Conservation (phyloP, 371 early-diverging fungal genomes). For the Rhizopus delemar region DNA sequence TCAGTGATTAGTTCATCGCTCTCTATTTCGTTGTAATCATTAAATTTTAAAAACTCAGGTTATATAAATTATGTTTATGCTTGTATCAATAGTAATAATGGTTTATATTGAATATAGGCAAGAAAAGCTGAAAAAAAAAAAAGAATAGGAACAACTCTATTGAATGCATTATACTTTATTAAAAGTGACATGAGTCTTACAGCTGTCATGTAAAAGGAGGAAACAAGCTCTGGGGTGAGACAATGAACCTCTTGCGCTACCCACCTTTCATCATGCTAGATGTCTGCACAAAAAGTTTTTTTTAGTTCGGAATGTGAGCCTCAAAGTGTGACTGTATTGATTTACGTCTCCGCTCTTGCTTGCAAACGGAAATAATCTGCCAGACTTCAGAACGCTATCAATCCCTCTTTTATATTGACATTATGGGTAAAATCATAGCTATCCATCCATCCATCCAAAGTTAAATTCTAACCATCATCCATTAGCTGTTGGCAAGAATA, state of each 20-base stretch:
- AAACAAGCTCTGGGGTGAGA: too few relatives aligned
- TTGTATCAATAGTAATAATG: not conserved
- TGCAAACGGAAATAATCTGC: slow-evolving; percentile 8
- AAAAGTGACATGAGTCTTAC: not conserved
- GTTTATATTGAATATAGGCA: not conserved
- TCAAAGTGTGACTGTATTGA: too few relatives aligned
- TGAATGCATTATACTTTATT: too few relatives aligned
- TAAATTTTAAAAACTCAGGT: too few relatives aligned
- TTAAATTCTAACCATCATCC: not conserved
- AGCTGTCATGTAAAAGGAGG: too few relatives aligned
- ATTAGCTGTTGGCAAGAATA: slow-evolving; percentile 94
- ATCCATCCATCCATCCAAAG: slow-evolving; percentile 19
- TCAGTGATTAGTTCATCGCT: too few relatives aligned
- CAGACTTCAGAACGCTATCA: slow-evolving; percentile 11
- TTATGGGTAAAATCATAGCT: slow-evolving; percentile 20
- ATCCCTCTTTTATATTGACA: slow-evolving; percentile 30
- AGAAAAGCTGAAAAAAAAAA: not conserved
- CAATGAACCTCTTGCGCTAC: too few relatives aligned
- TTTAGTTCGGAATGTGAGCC: too few relatives aligned
- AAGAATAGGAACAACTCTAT: not conserved
- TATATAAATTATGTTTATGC: too few relatives aligned
- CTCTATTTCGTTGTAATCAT: too few relatives aligned
- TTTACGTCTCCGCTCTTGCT: not conserved
- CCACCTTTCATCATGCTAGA: too few relatives aligned
- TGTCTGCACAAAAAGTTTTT: too few relatives aligned